These are phyloP conservation scores for Friedmanniomyces simplex DNA, from an alignment of 495 filamentous ascomycete species.

Conservation along the genomic window DNA sequence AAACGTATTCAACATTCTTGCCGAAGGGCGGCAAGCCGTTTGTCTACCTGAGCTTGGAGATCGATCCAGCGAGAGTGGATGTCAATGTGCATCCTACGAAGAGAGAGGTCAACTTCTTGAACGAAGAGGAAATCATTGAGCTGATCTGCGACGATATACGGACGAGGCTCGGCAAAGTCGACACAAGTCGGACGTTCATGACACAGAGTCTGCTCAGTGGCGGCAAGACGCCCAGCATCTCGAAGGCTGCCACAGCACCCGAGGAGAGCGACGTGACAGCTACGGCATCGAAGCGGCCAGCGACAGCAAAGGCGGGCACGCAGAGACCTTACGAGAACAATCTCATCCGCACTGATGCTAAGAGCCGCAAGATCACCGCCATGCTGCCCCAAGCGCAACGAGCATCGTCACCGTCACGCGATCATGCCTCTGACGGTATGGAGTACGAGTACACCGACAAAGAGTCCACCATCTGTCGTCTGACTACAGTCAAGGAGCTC, in stretches of 20 bases:
- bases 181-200: slow-evolving; percentile 88
- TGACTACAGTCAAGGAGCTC: slow-evolving; percentile 73
- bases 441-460: slow-evolving; percentile 64
- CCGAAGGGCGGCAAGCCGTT: slow-evolving; percentile 96
- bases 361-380: slow-evolving; percentile 85
- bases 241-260: slow-evolving; percentile 14
- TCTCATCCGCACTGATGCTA: slow-evolving; percentile 83
- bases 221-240: slow-evolving; percentile 34
- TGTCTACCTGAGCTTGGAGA: slow-evolving; percentile 82
- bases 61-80: slow-evolving; percentile 87
- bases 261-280: slow-evolving; percentile 1
- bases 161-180: slow-evolving; percentile 71
- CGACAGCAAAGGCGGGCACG: slow-evolving; percentile 27
- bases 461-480: slow-evolving; percentile 55
- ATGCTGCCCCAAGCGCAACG: slow-evolving; percentile 57
- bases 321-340: slow-evolving; percentile 74
- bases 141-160: slow-evolving; percentile 74
- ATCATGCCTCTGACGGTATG: slow-evolving; percentile 23
- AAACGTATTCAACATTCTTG: slow-evolving; percentile 79
- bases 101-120: slow-evolving; percentile 93
- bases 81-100: slow-evolving; percentile 99
- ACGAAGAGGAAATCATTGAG: slow-evolving; percentile 95
- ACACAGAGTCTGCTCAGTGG: slow-evolving; percentile 84
- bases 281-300: slow-evolving; percentile 21
- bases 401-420: slow-evolving; percentile 19